Evolutionary conservation across 179 eudicot genomes (phyloP), one percentile per base, ranked within the genome.

Genomic region (Sideroxylon spinosum): DNA sequence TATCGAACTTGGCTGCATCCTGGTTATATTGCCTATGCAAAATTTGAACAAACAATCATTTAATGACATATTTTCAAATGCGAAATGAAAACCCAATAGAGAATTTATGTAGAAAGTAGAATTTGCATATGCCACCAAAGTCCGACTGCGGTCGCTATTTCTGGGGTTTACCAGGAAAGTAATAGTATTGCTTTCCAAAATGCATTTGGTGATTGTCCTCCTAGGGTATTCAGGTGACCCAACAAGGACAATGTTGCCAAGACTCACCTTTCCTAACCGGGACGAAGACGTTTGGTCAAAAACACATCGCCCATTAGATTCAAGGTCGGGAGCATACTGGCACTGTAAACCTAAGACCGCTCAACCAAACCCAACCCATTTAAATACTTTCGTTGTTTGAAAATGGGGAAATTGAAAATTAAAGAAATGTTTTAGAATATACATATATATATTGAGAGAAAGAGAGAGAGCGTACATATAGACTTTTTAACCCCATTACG

Each of bases 251-350:
- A 94, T 82, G 81, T 94, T 96, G 0, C 98, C 98, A 1, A 81
- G 70, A 12, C 81, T 86, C 13, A 94, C 84, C 53, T 74, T 88
- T 56, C 93, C 92, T 5, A 92, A 61, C 75, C 88, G 85, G 71
- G 87, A 88, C 22, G 97, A 89, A 90, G 57, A 23, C 83, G 81
- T 59, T 94, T 96, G n/a, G 88, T 78, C 74, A 94, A 71, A 17
- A 92, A 48, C 13, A 94, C 98, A 76, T 94, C 98, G 14, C 98
- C 98, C 68, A 90, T 84, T 80, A 86, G 55, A 68, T 94, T 94
- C 81, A 94, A 74, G 9, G 98, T 94, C 10, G 98, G 98, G 9
- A 94, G 84, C 98, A 94, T 94, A 71, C 98, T 94, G 29, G 94
- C 90, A 37, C 98, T 97, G 67, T 91, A 85, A 9, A 90, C 98